Conservation (phyloP, 179 eudicot species). For the Carnegiea gigantea region DNA sequence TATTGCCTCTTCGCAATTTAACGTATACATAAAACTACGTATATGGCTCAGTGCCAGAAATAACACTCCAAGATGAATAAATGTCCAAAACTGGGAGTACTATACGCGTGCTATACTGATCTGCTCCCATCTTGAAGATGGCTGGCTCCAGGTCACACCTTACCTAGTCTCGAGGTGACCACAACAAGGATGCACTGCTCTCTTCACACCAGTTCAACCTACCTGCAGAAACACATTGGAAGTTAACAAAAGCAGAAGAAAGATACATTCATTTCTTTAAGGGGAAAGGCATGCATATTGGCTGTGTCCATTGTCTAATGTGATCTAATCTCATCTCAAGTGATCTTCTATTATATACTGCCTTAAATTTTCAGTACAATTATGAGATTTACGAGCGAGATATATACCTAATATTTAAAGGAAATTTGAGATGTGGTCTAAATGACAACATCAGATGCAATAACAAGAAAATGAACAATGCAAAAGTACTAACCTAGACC, state of each 20-base stretch:
- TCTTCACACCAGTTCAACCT: constrained; percentile 17
- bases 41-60: constrained; percentile 27
- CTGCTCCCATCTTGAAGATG: constrained; percentile 14
- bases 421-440: not conserved
- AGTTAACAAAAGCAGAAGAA: not conserved
- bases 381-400: not conserved
- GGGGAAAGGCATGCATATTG: not conserved
- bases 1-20: constrained; percentile 30
- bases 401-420: too few relatives aligned
- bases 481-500: constrained; percentile 11
- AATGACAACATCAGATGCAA: not conserved
- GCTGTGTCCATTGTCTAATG: not conserved
- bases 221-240: constrained; percentile 20
- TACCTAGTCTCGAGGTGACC: constrained; percentile 15
- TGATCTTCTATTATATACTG: not conserved
- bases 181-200: constrained; percentile 1
- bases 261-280: not conserved
- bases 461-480: not conserved
- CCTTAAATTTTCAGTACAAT: not conserved
- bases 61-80: constrained; percentile 27
- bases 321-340: not conserved
- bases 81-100: constrained; percentile 35
- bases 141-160: constrained; percentile 13
- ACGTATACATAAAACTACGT: constrained; percentile 21
- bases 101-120: constrained; percentile 16